Base-by-base conservation (phyloP, 2,329 filamentous ascomycete genomes). In the Aspergillus fumigatus region DNA sequence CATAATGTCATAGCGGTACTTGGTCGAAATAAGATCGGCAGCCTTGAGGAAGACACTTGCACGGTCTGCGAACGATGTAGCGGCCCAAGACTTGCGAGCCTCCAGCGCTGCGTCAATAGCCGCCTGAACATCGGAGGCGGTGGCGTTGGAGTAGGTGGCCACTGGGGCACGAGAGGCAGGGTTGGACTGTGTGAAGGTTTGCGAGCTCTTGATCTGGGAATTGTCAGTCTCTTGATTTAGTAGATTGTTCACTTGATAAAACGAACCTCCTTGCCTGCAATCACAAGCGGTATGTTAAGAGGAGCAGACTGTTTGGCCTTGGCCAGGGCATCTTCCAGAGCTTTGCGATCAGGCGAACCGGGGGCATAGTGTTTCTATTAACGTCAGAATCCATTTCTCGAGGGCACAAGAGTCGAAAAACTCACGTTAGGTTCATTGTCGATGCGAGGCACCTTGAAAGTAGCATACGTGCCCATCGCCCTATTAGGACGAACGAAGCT, bases 1-100 rank as follows among this genome's bases (percentile, higher is more conserved):
- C 89, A 97, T 96, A 67, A 99, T 85, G 55, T 97, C 91, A 77
- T 96, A 97, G 71, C 94, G 85, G 78, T 99, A 97, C 79, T 97
- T 97, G 62, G 84, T 89, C 54, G 89, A 81, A 65, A 99, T 85
- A 60, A 99, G 81, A 72, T 97, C 92, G 35, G 93, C 93, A 3
- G 94, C 93, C 82, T 97, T 97, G 69, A 97, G 84, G 80, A 97
- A 97, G 70, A 99, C 83, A 55, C 92, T 89, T 11, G 93, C 93
- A 54, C 93, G 86, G 76, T 97, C 93, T 50, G 89, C 85, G 70
- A 97, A 97, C 14, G 93, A 90, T 19, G 95, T 81, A 4, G 83
- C 81, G 69, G 93, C 92, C 93, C 94, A 99, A 32, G 85, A 83
- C 54, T 86, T 81, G 78, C 95, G 94, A 50, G 92, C 92, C n/a